These are phyloP conservation scores for Diaporthe capsici DNA, from an alignment of 2,329 filamentous ascomycete species.

Conservation along the genomic window DNA sequence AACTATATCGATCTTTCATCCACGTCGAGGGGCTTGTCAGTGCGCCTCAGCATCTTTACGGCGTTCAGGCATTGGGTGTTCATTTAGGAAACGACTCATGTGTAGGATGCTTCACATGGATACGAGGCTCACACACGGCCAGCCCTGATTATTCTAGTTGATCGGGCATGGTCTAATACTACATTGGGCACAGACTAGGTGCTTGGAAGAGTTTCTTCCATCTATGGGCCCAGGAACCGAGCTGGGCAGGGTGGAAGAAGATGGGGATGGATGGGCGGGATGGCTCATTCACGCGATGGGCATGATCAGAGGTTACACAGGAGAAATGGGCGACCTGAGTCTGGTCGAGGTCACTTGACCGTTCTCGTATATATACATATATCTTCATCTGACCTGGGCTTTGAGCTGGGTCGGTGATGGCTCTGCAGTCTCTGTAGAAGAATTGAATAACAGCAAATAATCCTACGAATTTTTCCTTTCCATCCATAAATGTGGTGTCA, in stretches of 20 bases:
- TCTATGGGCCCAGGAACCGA: not conserved
- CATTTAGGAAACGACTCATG: slow-evolving; percentile 23
- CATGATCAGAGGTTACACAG: not conserved
- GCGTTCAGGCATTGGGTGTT: slow-evolving; percentile 28
- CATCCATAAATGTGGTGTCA: not conserved
- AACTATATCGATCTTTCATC: slow-evolving; percentile 2
- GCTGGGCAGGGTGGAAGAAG: not conserved
- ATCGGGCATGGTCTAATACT: slow-evolving; percentile 19
- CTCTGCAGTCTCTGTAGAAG: not conserved
- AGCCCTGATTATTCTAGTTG: not conserved
- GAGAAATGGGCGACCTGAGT: slow-evolving; percentile 11
- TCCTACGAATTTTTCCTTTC: not conserved
- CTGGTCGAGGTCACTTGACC: slow-evolving; percentile 16
- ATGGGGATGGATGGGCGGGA: not conserved
- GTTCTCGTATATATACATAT: slow-evolving; percentile 24
- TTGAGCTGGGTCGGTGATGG: slow-evolving; percentile 4
- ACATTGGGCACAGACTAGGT: not conserved
- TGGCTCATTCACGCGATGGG: not conserved
- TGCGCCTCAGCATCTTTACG: slow-evolving; percentile 23
- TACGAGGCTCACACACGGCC: slow-evolving; percentile 6
- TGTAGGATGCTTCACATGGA: slow-evolving; percentile 23
- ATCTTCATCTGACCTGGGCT: slow-evolving; percentile 11
- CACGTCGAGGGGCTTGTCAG: not conserved
- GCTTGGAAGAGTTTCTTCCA: not conserved
- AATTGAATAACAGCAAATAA: slow-evolving; percentile 17